Base-by-base conservation (phyloP, 106 monocot genomes). In the Hemerocallis citrina region DNA sequence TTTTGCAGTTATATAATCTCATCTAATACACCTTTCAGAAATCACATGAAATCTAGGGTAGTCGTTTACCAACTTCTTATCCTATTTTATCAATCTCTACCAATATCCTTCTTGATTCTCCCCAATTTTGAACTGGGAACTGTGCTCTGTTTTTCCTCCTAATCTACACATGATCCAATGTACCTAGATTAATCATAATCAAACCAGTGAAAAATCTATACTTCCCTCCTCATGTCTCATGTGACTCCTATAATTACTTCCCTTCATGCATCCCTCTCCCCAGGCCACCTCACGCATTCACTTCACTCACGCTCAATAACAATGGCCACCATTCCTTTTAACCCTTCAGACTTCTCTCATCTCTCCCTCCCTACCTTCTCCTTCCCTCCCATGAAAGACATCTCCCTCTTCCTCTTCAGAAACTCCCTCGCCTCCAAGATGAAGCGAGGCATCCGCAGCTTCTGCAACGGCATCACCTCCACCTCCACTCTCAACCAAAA, bases 361-460 rank as follows among this genome's bases (percentile, higher is more conserved):
- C 55, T 19, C 29, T 11, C 39, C n/a, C n/a, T n/a, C 0, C 11
- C 44, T 19, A n/a, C n/a, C n/a, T n/a, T n/a, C n/a, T n/a, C n/a
- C n/a, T n/a, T n/a, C n/a, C 8, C 52, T 25, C 48, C 50, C 52
- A 88, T 80, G 88, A 88, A 78, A 52, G 83, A 83, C 44, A 63
- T 79, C 48, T 80, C 81, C 62, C 54, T 79, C 51, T 74, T 77
- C 61, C 74, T 85, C 55, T 58, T 81, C 74, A 81, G 81, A 64
- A 85, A 89, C 66, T 73, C 73, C 34, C 32, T 90, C 7, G 75
- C 82, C 14, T 35, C 82, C 42, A 90, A 71, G 72, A 83, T 92
- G 83, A 92, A 78, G 83, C 72, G 47, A 62, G 84, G 92, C 25
- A 67, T 93, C 70, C 45, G 71, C 16, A 85, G 38, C 76, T 93